These are phyloP conservation scores for Eutrema yunnanense DNA, from an alignment of 345 rosid genomes.

Conservation along the genomic window DNA sequence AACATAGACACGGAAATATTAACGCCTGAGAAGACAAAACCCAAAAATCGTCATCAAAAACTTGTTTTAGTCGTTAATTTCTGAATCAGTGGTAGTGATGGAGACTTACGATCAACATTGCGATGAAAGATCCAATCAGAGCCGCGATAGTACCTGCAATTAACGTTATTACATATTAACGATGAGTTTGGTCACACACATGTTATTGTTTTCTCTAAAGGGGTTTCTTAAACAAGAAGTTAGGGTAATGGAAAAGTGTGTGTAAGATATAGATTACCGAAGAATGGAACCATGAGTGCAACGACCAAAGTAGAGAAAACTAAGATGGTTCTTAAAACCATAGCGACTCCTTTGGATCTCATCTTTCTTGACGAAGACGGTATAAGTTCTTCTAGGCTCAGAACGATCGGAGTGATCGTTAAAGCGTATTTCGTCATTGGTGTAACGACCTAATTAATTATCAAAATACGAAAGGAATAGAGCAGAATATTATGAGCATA, in stretches of 20 bases:
- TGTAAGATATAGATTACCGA: conserved; percentile 49
- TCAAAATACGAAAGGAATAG: background rate
- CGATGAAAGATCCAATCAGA: conserved; percentile 58
- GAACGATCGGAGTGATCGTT: conserved; percentile 60
- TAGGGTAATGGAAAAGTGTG: conserved; percentile 36
- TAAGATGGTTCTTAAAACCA: conserved; percentile 50
- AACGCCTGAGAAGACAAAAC: conserved; percentile 39
- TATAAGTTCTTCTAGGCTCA: conserved; percentile 68
- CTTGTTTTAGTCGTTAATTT: background rate
- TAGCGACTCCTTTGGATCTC: conserved; percentile 35
- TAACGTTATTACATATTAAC: background rate
- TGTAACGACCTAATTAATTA: conserved; percentile 52
- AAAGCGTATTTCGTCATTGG: conserved; percentile 74
- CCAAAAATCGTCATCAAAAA: background rate
- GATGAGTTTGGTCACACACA: background rate
- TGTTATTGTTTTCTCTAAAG: background rate
- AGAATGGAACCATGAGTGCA: conserved; percentile 65
- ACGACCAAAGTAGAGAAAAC: conserved; percentile 58
- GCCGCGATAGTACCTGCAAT: conserved; percentile 64
- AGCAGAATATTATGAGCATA: background rate
- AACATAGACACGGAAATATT: conserved; percentile 66
- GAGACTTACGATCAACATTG: conserved; percentile 61
- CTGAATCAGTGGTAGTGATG: background rate
- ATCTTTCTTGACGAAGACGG: conserved; percentile 35
- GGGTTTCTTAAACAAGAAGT: background rate